Evolutionary conservation across 2,329 filamentous ascomycete species (phyloP), one percentile per base, ranked within the genome.

Genomic region (Chalaropsis ovoidea): DNA sequence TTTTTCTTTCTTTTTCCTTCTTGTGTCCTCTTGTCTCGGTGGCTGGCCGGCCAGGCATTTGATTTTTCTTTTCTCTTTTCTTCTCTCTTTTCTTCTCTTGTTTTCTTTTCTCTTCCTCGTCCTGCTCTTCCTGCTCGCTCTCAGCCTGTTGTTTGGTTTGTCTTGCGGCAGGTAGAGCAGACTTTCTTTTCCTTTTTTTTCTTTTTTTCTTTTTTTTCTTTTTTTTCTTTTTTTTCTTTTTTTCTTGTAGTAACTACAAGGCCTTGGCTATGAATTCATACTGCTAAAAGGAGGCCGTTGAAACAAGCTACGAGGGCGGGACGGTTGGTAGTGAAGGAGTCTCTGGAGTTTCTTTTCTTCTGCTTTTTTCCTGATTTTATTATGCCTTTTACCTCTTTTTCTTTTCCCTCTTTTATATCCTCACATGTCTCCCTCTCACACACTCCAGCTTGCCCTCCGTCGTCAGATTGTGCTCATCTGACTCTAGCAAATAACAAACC

Each of bases 11-110:
- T 13, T 27, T 56, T 7, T 31, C 22, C 13, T 31, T 35, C n/a
- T 31, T 58, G 19, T 62, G 24, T 17, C 22, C 41, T 62, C 22
- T 45, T 62, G 54, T 58, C 54, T 17, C 31, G 39, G 24, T 58
- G 54, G 24, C 54, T 39, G 31, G 31, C 24, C 5, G 11, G n/a
- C 15, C 27, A 39, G 3, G 47, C 47, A 10, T 61, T 43, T 62
- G n/a, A n/a, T 41, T 43, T 43, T 45, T 43, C 42, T 43, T 27
- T 43, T 43, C 42, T 62, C 60, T 43, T 43, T 45, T 43, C 42
- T 43, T 27, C 27, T 43, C 42, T 45, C 22, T 58, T 52, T 19
- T 52, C 47, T 52, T 52, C 19, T 49, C 22, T 49, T 49, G n/a
- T 45, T n/a, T 19, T 47, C 17, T 47, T 47, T 22, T 24, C 47